Percentiles rank a stretch among this genome's conserved stretches.
phyloP scores from a whole-genome alignment of 2,329 filamentous ascomycete genomes.

The Monosporascus sp. region DNA sequence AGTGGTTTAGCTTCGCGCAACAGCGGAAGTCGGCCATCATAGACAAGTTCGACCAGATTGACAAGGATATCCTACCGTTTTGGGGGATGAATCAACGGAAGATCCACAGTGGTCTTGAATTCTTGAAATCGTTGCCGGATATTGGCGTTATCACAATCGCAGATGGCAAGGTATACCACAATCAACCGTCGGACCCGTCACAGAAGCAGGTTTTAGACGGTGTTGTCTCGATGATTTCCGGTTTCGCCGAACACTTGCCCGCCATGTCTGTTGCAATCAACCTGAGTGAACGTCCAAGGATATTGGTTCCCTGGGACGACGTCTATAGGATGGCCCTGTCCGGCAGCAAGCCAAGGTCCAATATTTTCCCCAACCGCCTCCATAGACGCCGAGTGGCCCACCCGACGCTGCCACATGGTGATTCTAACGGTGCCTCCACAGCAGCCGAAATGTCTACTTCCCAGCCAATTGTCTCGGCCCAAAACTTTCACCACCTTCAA shows the following conservation, averaged over 20 bases:
- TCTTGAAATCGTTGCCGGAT: slow-evolving; percentile 34
- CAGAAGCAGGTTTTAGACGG: slow-evolving; percentile 35
- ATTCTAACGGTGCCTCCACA: not conserved
- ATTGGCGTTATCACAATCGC: slow-evolving; percentile 53
- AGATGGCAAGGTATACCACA: slow-evolving; percentile 52
- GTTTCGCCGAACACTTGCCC: slow-evolving; percentile 68
- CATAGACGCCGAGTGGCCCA: slow-evolving; percentile 11
- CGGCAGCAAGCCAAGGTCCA: slow-evolving; percentile 30
- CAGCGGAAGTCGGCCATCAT: slow-evolving; percentile 64
- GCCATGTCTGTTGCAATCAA: slow-evolving; percentile 86
- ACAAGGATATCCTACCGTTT: slow-evolving; percentile 69
- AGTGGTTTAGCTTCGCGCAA: slow-evolving; percentile 76
- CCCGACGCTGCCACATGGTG: not conserved
- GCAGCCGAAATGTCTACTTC: slow-evolving; percentile 1
- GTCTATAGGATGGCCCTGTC: slow-evolving; percentile 26
- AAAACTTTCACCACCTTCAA: slow-evolving; percentile 26
- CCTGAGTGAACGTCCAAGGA: slow-evolving; percentile 66
- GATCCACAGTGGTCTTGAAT: slow-evolving; percentile 55
- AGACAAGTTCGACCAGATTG: slow-evolving; percentile 77
- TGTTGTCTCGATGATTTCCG: slow-evolving; percentile 61
- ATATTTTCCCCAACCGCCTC: slow-evolving; percentile 48
- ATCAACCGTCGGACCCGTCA: slow-evolving; percentile 25
- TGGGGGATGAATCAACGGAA: slow-evolving; percentile 66
- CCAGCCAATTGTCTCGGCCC: slow-evolving; percentile 16
- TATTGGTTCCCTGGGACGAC: slow-evolving; percentile 66